Evolutionary conservation across 768 basidiomycete genomes (phyloP).

Genomic region (Hirschioporus abietinus): DNA sequence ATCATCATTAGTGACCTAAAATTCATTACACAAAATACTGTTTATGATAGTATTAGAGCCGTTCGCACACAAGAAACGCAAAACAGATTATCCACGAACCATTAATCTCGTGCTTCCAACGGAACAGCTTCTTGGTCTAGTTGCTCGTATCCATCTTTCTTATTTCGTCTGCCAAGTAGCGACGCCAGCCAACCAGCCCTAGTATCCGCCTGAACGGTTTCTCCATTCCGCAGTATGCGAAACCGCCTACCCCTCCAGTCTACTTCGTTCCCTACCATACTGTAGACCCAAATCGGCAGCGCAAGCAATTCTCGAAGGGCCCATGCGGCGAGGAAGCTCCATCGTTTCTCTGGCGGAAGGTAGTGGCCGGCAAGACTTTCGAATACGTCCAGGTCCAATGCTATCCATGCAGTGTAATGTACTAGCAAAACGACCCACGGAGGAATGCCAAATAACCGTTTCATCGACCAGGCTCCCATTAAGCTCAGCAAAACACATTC

Average conservation of each 20-base stretch:
- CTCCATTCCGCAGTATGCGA: conserved; percentile 67
- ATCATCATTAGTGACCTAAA: background rate
- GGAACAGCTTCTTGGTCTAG: background rate
- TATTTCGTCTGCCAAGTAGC: background rate
- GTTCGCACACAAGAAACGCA: background rate
- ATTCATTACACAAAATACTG: background rate
- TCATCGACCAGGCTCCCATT: conserved; percentile 54
- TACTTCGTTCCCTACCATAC: conserved; percentile 77
- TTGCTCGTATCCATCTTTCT: background rate
- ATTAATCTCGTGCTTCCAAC: background rate
- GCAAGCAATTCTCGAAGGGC: conserved; percentile 72
- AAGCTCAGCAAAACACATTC: conserved; percentile 72
- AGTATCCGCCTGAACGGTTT: conserved; percentile 19
- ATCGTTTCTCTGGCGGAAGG: conserved; percentile 40
- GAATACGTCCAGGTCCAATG: conserved; percentile 79
- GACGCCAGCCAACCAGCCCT: background rate
- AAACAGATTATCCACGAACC: background rate
- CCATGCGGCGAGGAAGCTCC: conserved; percentile 76
- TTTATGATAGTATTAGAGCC: background rate
- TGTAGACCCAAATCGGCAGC: conserved; percentile 83
- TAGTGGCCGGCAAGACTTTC: conserved; percentile 67
- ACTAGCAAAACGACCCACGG: conserved; percentile 47
- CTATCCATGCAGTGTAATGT: conserved; percentile 68
- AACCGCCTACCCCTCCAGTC: conserved; percentile 85
- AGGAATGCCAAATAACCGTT: conserved; percentile 45